A percentile compares a stretch with the other conserved stretches of the same genome.
Conservation (phyloP, 495 filamentous ascomycete genomes). For the Elasticomyces elasticus region DNA sequence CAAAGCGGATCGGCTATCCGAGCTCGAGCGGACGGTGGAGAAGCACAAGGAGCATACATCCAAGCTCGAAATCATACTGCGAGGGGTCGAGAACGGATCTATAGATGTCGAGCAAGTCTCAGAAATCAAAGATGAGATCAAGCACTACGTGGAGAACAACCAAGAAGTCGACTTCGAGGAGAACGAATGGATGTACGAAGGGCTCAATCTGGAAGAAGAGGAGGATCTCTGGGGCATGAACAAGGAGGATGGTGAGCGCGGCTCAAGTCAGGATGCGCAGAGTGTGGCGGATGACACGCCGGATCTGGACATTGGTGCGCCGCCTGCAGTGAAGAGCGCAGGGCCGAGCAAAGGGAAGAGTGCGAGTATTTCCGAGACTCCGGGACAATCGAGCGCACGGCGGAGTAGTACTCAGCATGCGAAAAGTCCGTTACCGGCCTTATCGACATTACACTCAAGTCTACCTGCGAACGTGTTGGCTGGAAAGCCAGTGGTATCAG, state of each 20-base stretch:
- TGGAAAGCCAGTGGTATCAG: slow-evolving; percentile 37
- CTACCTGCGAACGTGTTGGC: slow-evolving; percentile 51
- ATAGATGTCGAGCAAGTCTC: slow-evolving; percentile 76
- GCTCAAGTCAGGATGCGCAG: slow-evolving; percentile 90
- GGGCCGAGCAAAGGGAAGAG: slow-evolving; percentile 46
- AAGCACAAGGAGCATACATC: slow-evolving; percentile 93
- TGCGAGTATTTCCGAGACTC: slow-evolving; percentile 33
- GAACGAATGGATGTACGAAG: slow-evolving; percentile 92
- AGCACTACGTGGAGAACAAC: slow-evolving; percentile 88
- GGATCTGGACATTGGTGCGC: slow-evolving; percentile 46
- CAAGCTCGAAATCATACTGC: slow-evolving; percentile 82
- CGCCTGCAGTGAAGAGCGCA: slow-evolving; percentile 30
- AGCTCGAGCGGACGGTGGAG: slow-evolving; percentile 74
- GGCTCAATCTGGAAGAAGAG: slow-evolving; percentile 83
- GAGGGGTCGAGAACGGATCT: slow-evolving; percentile 84
- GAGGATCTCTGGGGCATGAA: slow-evolving; percentile 73
- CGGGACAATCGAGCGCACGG: slow-evolving; percentile 36
- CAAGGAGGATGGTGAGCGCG: slow-evolving; percentile 69
- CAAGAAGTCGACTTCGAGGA: slow-evolving; percentile 81
- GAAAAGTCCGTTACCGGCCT: slow-evolving; percentile 82
- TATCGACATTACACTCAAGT: slow-evolving; percentile 73
- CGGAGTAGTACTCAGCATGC: slow-evolving; percentile 74
- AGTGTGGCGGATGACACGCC: slow-evolving; percentile 76
- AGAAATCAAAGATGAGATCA: slow-evolving; percentile 81
- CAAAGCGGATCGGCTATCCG: slow-evolving; percentile 77